These are phyloP conservation scores for Suhomyces bokatorum DNA, from an alignment of 1,139 yeast genomes.

Conservation along the genomic window DNA sequence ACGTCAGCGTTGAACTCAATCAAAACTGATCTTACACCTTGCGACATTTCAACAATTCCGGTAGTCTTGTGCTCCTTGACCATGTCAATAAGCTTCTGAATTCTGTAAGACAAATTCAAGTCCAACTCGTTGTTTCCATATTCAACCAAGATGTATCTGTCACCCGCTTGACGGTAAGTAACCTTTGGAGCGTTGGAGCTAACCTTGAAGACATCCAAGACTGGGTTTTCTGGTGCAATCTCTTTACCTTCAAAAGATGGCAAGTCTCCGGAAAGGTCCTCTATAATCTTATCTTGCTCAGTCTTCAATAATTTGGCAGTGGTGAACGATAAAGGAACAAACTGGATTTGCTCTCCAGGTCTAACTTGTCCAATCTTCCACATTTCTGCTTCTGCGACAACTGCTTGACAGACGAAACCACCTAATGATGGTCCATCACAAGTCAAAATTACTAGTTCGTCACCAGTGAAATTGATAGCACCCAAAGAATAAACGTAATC, in stretches of 20 bases:
- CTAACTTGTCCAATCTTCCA: constrained; percentile 98
- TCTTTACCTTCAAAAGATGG: constrained; percentile 36
- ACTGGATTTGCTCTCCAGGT: constrained; percentile 84
- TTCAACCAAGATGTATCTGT: constrained; percentile 84
- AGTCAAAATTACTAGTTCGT: constrained; percentile 94
- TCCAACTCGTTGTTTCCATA: constrained; percentile 90
- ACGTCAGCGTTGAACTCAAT: constrained; percentile 75
- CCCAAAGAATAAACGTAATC: constrained; percentile 96
- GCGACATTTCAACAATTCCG: constrained; percentile 94
- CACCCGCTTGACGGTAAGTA: constrained; percentile 95
- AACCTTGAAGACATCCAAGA: constrained; percentile 52
- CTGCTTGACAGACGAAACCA: constrained; percentile 96
- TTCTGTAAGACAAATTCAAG: constrained; percentile 79
- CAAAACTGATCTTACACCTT: constrained; percentile 92
- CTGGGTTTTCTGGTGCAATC: constrained; percentile 58
- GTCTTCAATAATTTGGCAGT: constrained; percentile 65
- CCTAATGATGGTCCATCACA: constrained; percentile 98
- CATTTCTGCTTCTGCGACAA: constrained; percentile 92
- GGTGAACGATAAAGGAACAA: constrained; percentile 72
- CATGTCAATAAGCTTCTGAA: constrained; percentile 75
- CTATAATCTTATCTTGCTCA: constrained; percentile 58
- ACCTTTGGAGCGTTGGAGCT: constrained; percentile 64
- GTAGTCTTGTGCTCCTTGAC: constrained; percentile 62
- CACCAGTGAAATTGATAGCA: constrained; percentile 96
- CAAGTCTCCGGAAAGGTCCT: constrained; percentile 40